These are phyloP conservation scores for Penicillium aurantiogriseum DNA, from an alignment of 2,329 filamentous ascomycete genomes.

Conservation along the genomic window DNA sequence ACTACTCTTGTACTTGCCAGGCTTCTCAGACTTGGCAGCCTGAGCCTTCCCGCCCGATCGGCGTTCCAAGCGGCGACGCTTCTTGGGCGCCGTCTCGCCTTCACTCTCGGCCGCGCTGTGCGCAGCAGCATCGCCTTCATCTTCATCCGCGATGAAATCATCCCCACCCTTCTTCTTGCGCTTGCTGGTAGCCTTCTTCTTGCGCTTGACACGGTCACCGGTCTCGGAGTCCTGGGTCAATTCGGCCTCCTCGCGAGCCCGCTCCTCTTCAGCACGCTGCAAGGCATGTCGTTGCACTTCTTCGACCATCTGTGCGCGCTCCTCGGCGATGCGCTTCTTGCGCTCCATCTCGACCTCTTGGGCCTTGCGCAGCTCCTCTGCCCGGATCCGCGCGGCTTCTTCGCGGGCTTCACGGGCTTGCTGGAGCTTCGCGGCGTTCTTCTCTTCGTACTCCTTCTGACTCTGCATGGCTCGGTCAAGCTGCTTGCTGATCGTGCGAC, in stretches of 20 bases:
- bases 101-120: conserved; percentile 37
- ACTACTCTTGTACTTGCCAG: conserved; percentile 76
- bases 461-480: conserved; percentile 79
- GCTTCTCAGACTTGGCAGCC: conserved; percentile 56
- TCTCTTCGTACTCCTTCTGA: conserved; percentile 88
- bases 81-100: conserved; percentile 48
- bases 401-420: conserved; percentile 78
- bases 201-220: conserved; percentile 75
- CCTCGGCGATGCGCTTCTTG: conserved; percentile 78
- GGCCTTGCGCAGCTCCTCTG: conserved; percentile 69
- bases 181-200: conserved; percentile 56
- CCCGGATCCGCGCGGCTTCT: conserved; percentile 72
- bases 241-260: conserved; percentile 68
- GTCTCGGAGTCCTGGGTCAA: conserved; percentile 79
- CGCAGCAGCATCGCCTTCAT: conserved; percentile 43
- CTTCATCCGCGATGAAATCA: conserved; percentile 39
- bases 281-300: conserved; percentile 71
- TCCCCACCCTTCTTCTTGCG: conserved; percentile 60
- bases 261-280: conserved; percentile 69
- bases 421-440: conserved; percentile 83
- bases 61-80: conserved; percentile 60
- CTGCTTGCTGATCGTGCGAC: conserved; percentile 89
- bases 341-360: conserved; percentile 70
- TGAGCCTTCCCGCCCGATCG: conserved; percentile 45
- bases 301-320: conserved; percentile 77